Evolutionary conservation across 176 grass and related monocot genomes (phyloP).

Genomic region (Eleusine coracana): DNA sequence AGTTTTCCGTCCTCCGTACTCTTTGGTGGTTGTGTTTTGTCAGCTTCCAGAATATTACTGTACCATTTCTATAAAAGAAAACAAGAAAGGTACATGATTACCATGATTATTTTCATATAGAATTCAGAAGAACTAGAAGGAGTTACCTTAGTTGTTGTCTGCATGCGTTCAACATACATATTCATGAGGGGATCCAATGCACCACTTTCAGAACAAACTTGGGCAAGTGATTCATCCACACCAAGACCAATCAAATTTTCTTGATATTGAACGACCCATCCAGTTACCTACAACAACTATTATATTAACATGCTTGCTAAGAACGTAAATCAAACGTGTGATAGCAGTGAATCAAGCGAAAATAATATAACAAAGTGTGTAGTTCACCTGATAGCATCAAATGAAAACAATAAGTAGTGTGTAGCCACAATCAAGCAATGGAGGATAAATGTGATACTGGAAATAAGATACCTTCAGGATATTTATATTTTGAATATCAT

Average conservation of each 20-base stretch:
- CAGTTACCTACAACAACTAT: conserved; percentile 76
- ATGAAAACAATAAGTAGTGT: conserved; percentile 1
- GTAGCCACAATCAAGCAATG: neutral
- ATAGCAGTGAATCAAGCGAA: conserved; percentile 18
- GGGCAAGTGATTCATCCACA: conserved; percentile 94
- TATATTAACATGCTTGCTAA: conserved; percentile 39
- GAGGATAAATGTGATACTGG: conserved; percentile 14
- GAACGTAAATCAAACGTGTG: conserved; percentile 22
- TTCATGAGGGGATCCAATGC: conserved; percentile 99
- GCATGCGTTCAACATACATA: conserved; percentile 97
- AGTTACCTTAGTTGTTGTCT: conserved; percentile 93
- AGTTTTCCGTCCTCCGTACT: conserved; percentile 85
- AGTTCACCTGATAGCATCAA: neutral
- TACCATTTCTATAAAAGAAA: conserved; percentile 97
- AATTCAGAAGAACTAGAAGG: conserved; percentile 31
- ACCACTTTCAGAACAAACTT: conserved; percentile 99
- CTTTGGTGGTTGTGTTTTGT: conserved; percentile 95
- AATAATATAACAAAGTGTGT: conserved; percentile 24
- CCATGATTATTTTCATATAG: conserved; percentile 36
- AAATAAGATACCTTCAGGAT: conserved; percentile 81
- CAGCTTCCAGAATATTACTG: conserved; percentile 96
- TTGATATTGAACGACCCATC: conserved; percentile 99
- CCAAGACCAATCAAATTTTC: conserved; percentile 95
- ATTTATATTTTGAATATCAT: conserved; percentile 94
- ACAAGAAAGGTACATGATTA: conserved; percentile 15